These are phyloP conservation scores for Artomyces pyxidatus DNA, from an alignment of 768 basidiomycete species.

Conservation along the genomic window DNA sequence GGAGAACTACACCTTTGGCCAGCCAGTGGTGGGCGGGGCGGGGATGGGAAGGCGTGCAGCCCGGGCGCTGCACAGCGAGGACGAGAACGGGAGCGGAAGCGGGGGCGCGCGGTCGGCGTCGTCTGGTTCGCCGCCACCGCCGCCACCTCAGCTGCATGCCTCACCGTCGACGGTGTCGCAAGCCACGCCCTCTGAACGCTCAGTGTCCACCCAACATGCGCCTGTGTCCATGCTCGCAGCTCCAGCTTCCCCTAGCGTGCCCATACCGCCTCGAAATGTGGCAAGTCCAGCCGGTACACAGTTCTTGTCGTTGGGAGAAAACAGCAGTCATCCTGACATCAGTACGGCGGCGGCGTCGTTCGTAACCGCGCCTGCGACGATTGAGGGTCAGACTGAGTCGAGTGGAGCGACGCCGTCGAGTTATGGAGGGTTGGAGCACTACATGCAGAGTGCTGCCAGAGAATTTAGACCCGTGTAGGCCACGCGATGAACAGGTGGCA, in stretches of 20 bases:
- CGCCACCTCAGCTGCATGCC: slow-evolving; percentile 10
- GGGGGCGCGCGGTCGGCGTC: slow-evolving; percentile 11
- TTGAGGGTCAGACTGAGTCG: slow-evolving; percentile 44
- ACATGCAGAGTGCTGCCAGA: slow-evolving; percentile 15
- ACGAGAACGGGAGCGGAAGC: slow-evolving; percentile 10
- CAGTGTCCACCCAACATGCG: slow-evolving; percentile 1
- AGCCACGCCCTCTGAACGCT: slow-evolving; percentile 10
- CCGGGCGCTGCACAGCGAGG: slow-evolving; percentile 7
- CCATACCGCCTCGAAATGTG: slow-evolving; percentile 10
- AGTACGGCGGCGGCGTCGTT: slow-evolving; percentile 66
- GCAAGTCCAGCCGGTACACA: slow-evolving; percentile 18
- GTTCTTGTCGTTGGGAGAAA: slow-evolving; percentile 13
- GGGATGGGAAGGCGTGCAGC: slow-evolving; percentile 27
- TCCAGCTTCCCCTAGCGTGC: neutral
- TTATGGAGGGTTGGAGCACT: slow-evolving; percentile 37
- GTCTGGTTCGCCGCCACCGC: slow-evolving; percentile 3
- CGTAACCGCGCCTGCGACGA: slow-evolving; percentile 55
- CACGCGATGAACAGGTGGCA: neutral
- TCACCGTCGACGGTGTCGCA: slow-evolving; percentile 15
- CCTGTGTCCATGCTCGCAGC: slow-evolving; percentile 7
- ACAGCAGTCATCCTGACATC: slow-evolving; percentile 45
- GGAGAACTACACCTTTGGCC: slow-evolving; percentile 74
- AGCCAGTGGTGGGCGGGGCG: slow-evolving; percentile 31
- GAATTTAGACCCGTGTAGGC: slow-evolving; percentile 2
- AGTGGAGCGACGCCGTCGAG: slow-evolving; percentile 39